Evolutionary conservation across 192 early-diverging fungal species (phyloP).

Genomic region (Diversispora eburnea): DNA sequence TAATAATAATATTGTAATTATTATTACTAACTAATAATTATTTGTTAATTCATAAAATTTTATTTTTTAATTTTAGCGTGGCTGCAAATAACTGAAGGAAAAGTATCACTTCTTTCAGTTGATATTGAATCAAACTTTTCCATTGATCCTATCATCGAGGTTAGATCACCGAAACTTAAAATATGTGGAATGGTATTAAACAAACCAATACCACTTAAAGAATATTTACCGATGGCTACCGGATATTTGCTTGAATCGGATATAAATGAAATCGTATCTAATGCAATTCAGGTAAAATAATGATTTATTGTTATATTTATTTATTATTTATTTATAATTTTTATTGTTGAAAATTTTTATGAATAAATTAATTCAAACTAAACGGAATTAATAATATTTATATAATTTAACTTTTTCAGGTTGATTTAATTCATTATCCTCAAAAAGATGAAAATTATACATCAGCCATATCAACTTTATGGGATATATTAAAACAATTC

Average conservation of each 20-base stretch:
- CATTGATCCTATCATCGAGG: not conserved
- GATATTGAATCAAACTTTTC: not conserved
- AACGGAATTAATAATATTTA: not conserved
- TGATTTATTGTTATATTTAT: not conserved
- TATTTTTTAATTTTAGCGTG: not conserved
- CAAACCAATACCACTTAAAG: slow-evolving; percentile 17
- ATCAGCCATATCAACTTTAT: not conserved
- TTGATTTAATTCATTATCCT: not conserved
- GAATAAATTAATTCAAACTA: too few species aligned
- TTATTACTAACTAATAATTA: not conserved
- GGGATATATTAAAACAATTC: slow-evolving; percentile 13
- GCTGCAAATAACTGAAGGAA: slow-evolving; percentile 4
- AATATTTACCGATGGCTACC: not conserved
- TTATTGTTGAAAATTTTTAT: not conserved
- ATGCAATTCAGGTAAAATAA: slow-evolving; percentile 15
- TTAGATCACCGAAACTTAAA: not conserved
- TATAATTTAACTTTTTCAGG: not conserved
- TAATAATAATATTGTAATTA: not conserved
- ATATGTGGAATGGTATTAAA: slow-evolving; percentile 19
- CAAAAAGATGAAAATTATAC: not conserved
- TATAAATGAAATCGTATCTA: not conserved
- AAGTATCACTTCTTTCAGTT: not conserved
- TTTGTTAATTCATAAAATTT: not conserved
- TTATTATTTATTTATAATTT: not conserved
- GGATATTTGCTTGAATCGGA: slow-evolving; percentile 12